Evolutionary conservation across 495 filamentous ascomycete species (phyloP).

Genomic region (Podospora sp.): DNA sequence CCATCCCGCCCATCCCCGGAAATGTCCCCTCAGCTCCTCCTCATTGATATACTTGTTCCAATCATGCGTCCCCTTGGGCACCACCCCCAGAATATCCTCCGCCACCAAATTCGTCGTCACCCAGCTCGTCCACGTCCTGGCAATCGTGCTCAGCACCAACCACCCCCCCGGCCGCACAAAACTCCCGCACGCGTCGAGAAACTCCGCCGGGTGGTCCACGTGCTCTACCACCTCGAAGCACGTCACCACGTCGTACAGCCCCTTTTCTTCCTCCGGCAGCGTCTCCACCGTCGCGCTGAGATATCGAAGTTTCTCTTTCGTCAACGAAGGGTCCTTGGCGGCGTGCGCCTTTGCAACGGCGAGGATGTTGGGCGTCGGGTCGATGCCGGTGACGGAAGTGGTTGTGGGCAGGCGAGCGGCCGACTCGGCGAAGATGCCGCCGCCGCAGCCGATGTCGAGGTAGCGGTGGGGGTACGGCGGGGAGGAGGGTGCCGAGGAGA

Average conservation of each 20-base stretch:
- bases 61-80: conserved; percentile 91
- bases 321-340: conserved; percentile 62
- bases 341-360: conserved; percentile 76
- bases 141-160: conserved; percentile 88
- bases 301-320: conserved; percentile 66
- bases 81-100: conserved; percentile 83
- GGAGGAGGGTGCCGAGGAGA: conserved; percentile 40
- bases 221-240: conserved; percentile 96
- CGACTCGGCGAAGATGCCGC: conserved; percentile 93
- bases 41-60: conserved; percentile 95
- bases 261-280: conserved; percentile 42
- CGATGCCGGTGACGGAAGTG: conserved; percentile 74
- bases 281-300: conserved; percentile 70
- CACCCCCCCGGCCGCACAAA: conserved; percentile 89
- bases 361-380: conserved; percentile 79
- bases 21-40: conserved; percentile 69
- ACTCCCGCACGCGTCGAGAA: conserved; percentile 67
- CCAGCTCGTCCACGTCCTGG: conserved; percentile 83
- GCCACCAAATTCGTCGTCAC: conserved; percentile 89
- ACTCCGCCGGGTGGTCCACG: conserved; percentile 68
- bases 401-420: conserved; percentile 76
- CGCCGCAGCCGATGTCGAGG: conserved; percentile 94
- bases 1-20: conserved; percentile 54
- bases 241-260: conserved; percentile 72
- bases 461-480: conserved; percentile 56